phyloP scores from a whole-genome alignment of 75 land plant species.

The Sequoiadendron giganteum region DNA sequence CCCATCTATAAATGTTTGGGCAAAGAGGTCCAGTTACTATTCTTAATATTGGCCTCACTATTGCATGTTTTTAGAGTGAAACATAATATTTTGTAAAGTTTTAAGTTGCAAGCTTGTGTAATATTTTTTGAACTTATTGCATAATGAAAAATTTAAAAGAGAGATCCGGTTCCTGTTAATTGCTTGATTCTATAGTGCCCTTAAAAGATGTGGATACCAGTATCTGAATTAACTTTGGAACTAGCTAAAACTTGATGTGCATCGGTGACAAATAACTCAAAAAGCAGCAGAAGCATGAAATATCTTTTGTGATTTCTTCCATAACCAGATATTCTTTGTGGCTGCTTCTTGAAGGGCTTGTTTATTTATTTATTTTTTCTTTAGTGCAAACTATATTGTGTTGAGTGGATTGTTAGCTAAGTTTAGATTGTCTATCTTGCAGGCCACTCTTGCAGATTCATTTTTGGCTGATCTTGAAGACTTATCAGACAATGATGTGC shows the following conservation, averaged over 20 bases:
- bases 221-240: neutral
- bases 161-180: neutral
- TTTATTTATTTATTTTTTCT: too few species aligned
- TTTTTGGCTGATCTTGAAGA: constrained; percentile 95
- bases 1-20: too few species aligned
- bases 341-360: neutral
- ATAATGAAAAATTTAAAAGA: too few species aligned
- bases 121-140: too few species aligned
- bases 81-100: too few species aligned
- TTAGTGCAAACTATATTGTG: too few species aligned
- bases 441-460: constrained; percentile 89
- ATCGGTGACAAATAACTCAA: neutral
- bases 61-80: too few species aligned
- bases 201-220: neutral
- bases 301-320: too few species aligned
- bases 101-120: too few species aligned
- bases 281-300: neutral
- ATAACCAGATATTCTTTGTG: neutral
- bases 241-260: too few species aligned
- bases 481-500: constrained; percentile 80
- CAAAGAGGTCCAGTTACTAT: too few species aligned
- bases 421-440: neutral
- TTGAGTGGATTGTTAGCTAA: neutral
- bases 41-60: too few species aligned
- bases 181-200: neutral